Percentiles rank a stretch among this genome's conserved stretches.
These are phyloP conservation scores for Penicillium oxalicum DNA, from an alignment of 2,329 filamentous ascomycete genomes.

Conservation along the genomic window DNA sequence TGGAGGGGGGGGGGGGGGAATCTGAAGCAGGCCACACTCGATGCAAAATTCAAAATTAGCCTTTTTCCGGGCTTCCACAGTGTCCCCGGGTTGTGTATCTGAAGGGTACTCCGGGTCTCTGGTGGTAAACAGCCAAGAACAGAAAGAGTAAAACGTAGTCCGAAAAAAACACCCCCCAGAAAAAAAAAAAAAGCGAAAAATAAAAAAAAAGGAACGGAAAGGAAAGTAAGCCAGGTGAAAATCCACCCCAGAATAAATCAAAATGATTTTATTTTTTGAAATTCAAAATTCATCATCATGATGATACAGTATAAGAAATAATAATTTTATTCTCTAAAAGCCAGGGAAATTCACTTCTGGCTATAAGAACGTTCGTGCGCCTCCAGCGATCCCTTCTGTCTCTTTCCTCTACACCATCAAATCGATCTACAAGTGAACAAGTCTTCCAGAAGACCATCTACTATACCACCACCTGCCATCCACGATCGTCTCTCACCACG, in stretches of 20 bases:
- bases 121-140: too few species aligned
- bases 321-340: not conserved
- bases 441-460: not conserved
- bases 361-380: conserved; percentile 16
- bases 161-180: too few species aligned
- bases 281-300: conserved; percentile 1
- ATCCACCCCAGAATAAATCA: too few species aligned
- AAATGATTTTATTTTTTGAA: conserved; percentile 13
- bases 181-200: not conserved
- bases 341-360: conserved; percentile 7
- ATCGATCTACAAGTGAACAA: not conserved
- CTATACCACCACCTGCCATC: not conserved
- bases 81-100: too few species aligned
- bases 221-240: too few species aligned
- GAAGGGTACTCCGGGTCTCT: too few species aligned
- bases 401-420: not conserved
- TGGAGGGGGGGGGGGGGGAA: not conserved
- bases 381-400: conserved; percentile 3
- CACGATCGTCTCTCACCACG: not conserved
- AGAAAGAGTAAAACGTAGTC: too few species aligned
- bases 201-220: not conserved
- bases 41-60: not conserved
- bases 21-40: conserved; percentile 7
- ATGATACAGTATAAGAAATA: not conserved
- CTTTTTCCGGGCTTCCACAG: not conserved